Percentiles rank a stretch among this genome's conserved stretches.
These are phyloP conservation scores for Hypholoma fasciculare DNA, from an alignment of 768 basidiomycete species.

Conservation along the genomic window DNA sequence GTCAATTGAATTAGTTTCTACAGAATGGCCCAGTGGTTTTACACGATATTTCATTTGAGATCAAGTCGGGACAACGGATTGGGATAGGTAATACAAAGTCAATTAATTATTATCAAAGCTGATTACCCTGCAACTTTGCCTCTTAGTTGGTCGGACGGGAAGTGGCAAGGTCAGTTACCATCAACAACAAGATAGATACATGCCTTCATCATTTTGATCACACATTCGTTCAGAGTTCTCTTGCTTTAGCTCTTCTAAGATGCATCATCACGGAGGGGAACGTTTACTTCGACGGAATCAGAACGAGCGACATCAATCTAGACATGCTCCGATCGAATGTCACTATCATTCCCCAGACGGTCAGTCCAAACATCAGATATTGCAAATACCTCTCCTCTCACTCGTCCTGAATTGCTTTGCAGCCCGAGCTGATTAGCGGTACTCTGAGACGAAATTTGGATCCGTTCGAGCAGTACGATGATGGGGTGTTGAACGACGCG, in stretches of 20 bases:
- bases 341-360: neutral
- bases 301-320: neutral
- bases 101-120: neutral
- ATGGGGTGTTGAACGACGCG: neutral
- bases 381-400: no score
- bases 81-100: conserved; percentile 36
- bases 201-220: neutral
- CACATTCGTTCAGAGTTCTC: neutral
- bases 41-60: conserved; percentile 47
- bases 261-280: neutral
- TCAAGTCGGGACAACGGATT: conserved; percentile 27
- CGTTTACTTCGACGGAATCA: neutral
- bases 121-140: neutral
- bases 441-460: neutral
- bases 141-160: neutral
- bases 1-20: conserved; percentile 18
- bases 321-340: neutral
- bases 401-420: neutral
- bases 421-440: neutral
- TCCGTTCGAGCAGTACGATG: neutral
- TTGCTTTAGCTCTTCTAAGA: neutral
- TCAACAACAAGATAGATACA: neutral
- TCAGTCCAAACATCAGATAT: neutral
- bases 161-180: neutral
- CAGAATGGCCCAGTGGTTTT: conserved; percentile 49